phyloP scores from a whole-genome alignment of 345 rosid species.

The Populus alba region DNA sequence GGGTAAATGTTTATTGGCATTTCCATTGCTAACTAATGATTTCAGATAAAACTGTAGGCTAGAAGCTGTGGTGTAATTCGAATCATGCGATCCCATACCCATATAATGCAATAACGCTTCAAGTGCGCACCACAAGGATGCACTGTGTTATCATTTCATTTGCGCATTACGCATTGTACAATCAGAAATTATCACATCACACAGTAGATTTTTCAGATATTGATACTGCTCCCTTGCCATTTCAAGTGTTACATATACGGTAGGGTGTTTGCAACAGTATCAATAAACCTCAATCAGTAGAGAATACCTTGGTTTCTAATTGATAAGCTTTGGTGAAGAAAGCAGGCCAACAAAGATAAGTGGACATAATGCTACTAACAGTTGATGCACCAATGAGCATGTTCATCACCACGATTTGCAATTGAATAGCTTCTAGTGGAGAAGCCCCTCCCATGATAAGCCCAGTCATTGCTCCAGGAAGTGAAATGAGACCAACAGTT shows the following conservation, averaged over 20 bases:
- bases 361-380: constrained; percentile 73
- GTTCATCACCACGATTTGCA: constrained; percentile 96
- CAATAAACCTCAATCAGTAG: constrained; percentile 21
- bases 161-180: too few relatives aligned
- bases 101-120: too few relatives aligned
- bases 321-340: constrained; percentile 87
- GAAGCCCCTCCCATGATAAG: constrained; percentile 98
- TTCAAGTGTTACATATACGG: background rate
- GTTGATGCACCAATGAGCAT: constrained; percentile 83
- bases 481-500: constrained; percentile 85
- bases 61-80: too few relatives aligned
- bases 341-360: constrained; percentile 83
- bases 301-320: constrained; percentile 59
- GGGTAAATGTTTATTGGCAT: too few relatives aligned
- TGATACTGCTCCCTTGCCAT: background rate
- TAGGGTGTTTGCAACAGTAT: background rate
- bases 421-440: constrained; percentile 81
- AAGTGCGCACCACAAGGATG: too few relatives aligned
- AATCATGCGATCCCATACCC: too few relatives aligned
- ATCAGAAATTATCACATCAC: too few relatives aligned
- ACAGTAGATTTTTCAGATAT: background rate
- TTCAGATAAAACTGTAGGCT: too few relatives aligned
- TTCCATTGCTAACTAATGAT: too few relatives aligned
- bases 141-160: too few relatives aligned
- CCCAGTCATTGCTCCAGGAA: constrained; percentile 92